phyloP scores from a whole-genome alignment of 768 basidiomycete species.

The Podaxis carcinomalis region DNA sequence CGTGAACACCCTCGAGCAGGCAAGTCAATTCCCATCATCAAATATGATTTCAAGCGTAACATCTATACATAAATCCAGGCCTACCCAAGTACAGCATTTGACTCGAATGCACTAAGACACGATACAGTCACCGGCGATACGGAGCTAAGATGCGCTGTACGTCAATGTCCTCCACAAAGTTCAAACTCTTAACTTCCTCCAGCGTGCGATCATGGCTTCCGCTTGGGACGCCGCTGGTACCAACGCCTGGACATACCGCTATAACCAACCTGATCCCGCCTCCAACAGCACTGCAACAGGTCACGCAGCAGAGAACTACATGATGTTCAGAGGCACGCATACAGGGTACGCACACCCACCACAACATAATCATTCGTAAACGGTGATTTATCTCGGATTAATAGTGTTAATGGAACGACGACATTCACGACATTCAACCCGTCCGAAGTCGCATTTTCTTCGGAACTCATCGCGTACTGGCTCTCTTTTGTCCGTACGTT shows the following conservation, averaged over 20 bases:
- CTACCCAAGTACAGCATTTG: conserved; percentile 41
- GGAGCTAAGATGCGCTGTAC: conserved; percentile 48
- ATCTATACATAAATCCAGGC: conserved; percentile 17
- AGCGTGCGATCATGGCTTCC: conserved; percentile 44
- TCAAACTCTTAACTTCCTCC: neutral
- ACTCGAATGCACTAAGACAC: conserved; percentile 34
- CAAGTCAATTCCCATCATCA: conserved; percentile 12
- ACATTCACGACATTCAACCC: conserved; percentile 43
- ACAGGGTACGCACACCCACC: conserved; percentile 39
- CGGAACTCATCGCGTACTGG: conserved; percentile 64
- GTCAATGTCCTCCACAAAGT: conserved; percentile 17
- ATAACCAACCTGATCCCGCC: conserved; percentile 53
- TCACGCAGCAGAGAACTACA: conserved; percentile 64
- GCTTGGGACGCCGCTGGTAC: conserved; percentile 30
- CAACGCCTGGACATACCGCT: conserved; percentile 50
- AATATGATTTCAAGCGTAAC: neutral
- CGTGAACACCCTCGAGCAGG: conserved; percentile 30
- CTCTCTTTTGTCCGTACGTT: conserved; percentile 57
- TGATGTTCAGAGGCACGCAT: conserved; percentile 60
- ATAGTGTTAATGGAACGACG: conserved; percentile 50
- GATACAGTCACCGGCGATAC: conserved; percentile 47
- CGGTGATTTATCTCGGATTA: neutral
- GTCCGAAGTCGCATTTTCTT: conserved; percentile 45
- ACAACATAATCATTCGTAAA: neutral
- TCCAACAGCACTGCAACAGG: conserved; percentile 27